Evolutionary conservation across 2,329 filamentous ascomycete genomes (phyloP).

Genomic region (Sporothrix luriei): DNA sequence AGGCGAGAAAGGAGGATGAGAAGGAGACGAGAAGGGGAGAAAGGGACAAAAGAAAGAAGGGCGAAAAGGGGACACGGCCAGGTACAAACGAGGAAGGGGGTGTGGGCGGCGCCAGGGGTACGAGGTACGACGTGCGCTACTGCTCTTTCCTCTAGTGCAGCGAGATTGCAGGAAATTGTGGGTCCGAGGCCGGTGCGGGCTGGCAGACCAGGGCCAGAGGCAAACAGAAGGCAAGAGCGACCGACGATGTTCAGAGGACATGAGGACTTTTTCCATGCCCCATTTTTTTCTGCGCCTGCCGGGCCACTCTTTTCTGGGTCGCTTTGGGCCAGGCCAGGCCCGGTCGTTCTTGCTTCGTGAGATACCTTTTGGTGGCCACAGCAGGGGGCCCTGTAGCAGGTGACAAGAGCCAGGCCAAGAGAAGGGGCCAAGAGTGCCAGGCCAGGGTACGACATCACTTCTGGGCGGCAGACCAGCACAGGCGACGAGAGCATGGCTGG

Average conservation of each 20-base stretch:
- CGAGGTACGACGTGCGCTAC: not conserved
- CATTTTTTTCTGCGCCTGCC: not conserved
- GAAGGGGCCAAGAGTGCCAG: slow-evolving; percentile 18
- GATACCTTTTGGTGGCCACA: not conserved
- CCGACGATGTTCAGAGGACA: not conserved
- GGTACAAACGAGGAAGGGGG: slow-evolving; percentile 14
- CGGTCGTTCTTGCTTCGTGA: too few species aligned
- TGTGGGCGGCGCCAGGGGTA: slow-evolving; percentile 18
- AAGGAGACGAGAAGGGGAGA: slow-evolving; percentile 7
- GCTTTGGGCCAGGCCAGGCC: not conserved
- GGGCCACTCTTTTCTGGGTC: slow-evolving; percentile 13
- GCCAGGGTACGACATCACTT: not conserved
- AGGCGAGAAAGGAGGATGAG: not conserved
- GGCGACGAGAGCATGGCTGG: not conserved
- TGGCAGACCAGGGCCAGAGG: slow-evolving; percentile 1
- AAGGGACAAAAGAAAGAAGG: not conserved
- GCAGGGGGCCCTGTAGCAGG: not conserved
- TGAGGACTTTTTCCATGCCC: not conserved
- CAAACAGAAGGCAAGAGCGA: not conserved
- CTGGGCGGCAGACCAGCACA: not conserved
- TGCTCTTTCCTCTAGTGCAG: slow-evolving; percentile 22
- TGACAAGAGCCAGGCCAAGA: not conserved
- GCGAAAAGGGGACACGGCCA: not conserved
- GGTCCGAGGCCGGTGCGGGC: slow-evolving; percentile 24
- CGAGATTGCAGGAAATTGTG: slow-evolving; percentile 34